Conservation (phyloP, 495 filamentous ascomycete genomes). For the Lentithecium fluviatile region DNA sequence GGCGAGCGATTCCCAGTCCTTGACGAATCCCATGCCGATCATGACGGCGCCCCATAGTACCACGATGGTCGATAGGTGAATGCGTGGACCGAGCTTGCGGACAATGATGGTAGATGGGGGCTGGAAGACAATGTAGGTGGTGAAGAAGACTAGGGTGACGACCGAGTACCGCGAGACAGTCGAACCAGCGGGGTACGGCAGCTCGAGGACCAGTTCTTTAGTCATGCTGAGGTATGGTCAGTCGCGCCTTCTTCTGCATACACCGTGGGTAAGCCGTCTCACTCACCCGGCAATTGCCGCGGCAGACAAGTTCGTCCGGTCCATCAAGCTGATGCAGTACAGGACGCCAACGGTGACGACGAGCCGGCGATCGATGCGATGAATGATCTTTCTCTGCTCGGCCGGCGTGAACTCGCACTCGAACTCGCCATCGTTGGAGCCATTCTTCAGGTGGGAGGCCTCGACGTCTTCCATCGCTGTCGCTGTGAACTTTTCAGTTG, state of each 20-base stretch:
- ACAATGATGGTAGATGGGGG: constrained; percentile 58
- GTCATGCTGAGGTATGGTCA: constrained; percentile 45
- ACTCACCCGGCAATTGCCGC: constrained; percentile 59
- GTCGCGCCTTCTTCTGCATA: neutral
- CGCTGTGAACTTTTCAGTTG: neutral
- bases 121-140: constrained; percentile 64
- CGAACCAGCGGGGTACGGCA: constrained; percentile 38
- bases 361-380: constrained; percentile 61
- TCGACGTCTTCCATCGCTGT: neutral
- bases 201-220: constrained; percentile 46
- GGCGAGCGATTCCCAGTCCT: constrained; percentile 52
- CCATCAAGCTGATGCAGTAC: constrained; percentile 67
- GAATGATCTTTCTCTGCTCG: constrained; percentile 51
- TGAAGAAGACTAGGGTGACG: constrained; percentile 64
- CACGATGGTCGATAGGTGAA: constrained; percentile 55
- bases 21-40: constrained; percentile 60
- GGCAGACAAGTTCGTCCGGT: constrained; percentile 64
- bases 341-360: constrained; percentile 63
- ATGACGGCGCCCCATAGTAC: constrained; percentile 53
- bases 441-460: neutral
- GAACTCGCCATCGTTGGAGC: neutral
- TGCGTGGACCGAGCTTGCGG: constrained; percentile 60
- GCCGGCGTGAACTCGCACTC: constrained; percentile 32
- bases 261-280: neutral
- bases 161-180: constrained; percentile 47